phyloP scores from a whole-genome alignment of 768 basidiomycete genomes.

The Dentipellis sp. region DNA sequence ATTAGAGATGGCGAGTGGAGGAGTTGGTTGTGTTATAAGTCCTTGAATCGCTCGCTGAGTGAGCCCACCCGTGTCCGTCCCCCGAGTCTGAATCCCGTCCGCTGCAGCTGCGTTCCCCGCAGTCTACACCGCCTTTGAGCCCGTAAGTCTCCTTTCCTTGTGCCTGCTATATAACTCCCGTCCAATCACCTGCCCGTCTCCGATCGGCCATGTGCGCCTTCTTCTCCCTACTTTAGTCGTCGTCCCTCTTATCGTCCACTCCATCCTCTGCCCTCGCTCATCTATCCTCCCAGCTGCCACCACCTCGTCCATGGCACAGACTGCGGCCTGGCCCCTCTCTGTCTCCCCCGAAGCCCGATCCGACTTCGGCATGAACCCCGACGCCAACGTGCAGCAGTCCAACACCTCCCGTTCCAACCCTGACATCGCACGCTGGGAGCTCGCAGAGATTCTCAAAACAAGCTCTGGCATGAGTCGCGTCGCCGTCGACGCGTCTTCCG shows the following conservation, averaged over 20 bases:
- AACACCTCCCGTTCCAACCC: conserved; percentile 26
- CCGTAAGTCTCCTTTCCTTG: no score
- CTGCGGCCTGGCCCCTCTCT: background rate
- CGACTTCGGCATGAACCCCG: conserved; percentile 11
- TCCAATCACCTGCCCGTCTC: no score
- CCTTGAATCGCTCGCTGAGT: no score
- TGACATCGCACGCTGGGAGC: conserved; percentile 30
- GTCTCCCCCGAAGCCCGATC: conserved; percentile 15
- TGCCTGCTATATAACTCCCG: no score
- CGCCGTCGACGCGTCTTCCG: conserved; percentile 42
- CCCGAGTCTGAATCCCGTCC: no score
- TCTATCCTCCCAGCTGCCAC: background rate
- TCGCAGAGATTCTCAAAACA: conserved; percentile 37
- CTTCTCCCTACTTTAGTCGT: background rate
- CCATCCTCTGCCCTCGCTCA: conserved; percentile 2
- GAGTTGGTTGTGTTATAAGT: background rate
- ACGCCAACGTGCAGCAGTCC: background rate
- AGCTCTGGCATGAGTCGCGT: conserved; percentile 25
- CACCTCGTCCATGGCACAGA: background rate
- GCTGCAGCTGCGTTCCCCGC: no score
- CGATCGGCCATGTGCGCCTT: background rate
- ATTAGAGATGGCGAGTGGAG: background rate
- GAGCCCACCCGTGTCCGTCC: no score
- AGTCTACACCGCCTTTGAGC: no score
- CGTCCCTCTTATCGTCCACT: background rate